phyloP scores from a whole-genome alignment of 768 basidiomycete species.

The Omphalotus guepiniiformis region DNA sequence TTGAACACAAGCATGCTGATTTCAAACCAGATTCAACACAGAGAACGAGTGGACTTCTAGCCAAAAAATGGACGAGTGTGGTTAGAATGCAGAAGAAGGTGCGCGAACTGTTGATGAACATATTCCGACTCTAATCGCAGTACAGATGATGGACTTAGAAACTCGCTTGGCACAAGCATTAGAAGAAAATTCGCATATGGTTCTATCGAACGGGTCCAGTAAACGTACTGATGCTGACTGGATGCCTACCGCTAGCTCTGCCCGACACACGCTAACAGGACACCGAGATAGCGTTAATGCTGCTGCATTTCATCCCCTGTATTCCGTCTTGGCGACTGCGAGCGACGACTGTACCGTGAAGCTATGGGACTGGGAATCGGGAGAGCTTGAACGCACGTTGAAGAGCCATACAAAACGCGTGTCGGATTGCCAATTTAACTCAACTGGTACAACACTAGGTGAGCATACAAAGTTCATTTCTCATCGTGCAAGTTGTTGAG shows the following conservation, averaged over 20 bases:
- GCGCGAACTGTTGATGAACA: constrained; percentile 2
- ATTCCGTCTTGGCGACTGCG: constrained; percentile 59
- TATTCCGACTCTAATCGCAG: too few species aligned
- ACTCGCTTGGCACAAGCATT: constrained; percentile 44
- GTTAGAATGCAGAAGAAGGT: constrained; percentile 83
- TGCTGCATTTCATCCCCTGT: constrained; percentile 68
- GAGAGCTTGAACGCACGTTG: constrained; percentile 68
- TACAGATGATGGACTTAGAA: constrained; percentile 61
- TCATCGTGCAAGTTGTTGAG: background rate
- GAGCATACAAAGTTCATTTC: constrained; percentile 7
- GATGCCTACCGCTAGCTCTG: constrained; percentile 47
- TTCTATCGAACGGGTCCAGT: constrained; percentile 25
- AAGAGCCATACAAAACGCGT: constrained; percentile 73
- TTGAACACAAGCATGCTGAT: constrained; percentile 17
- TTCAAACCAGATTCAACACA: constrained; percentile 23
- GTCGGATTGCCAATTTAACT: constrained; percentile 66
- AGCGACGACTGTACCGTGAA: constrained; percentile 69
- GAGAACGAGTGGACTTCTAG: constrained; percentile 47
- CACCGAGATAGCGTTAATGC: constrained; percentile 55
- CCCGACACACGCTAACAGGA: constrained; percentile 42
- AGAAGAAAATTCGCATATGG: constrained; percentile 38
- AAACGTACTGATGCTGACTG: constrained; percentile 40
- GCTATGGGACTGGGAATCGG: constrained; percentile 80
- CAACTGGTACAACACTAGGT: constrained; percentile 65
- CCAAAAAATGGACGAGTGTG: constrained; percentile 84